These are phyloP conservation scores for Saksenaea vasiformis DNA, from an alignment of 371 early-diverging fungal genomes.

Conservation along the genomic window DNA sequence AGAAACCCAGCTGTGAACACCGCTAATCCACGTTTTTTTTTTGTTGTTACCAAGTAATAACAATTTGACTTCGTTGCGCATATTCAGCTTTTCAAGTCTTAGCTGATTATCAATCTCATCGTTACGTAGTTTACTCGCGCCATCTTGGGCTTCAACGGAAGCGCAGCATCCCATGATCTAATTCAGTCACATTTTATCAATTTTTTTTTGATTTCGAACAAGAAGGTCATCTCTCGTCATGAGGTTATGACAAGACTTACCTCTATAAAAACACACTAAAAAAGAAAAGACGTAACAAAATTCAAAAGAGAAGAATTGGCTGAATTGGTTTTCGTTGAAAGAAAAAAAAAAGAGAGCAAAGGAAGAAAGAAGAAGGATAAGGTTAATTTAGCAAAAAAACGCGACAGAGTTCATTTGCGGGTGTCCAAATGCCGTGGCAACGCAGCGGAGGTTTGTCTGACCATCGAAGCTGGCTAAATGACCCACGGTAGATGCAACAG, in stretches of 20 bases:
- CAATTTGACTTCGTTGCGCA: conserved; percentile 94
- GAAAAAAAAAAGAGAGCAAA: background rate
- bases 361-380: background rate
- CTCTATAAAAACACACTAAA: too few relatives aligned
- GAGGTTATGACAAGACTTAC: too few relatives aligned
- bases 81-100: conserved; percentile 71
- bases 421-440: background rate
- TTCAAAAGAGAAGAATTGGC: background rate
- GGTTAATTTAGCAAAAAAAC: background rate
- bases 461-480: conserved; percentile 6
- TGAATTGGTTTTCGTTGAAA: background rate
- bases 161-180: conserved; percentile 84
- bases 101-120: conserved; percentile 90
- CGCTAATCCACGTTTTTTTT: background rate
- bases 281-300: background rate
- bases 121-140: conserved; percentile 76
- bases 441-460: conserved; percentile 3
- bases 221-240: background rate
- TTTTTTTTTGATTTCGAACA: background rate
- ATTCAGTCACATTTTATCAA: too few relatives aligned
- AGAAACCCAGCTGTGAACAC: conserved; percentile 2
- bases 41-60: conserved; percentile 75
- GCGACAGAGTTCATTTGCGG: conserved; percentile 4
- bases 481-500: background rate
- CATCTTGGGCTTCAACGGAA: conserved; percentile 82